Base-by-base conservation (phyloP, 495 filamentous ascomycete genomes). In the Aspergillus bridgeri region DNA sequence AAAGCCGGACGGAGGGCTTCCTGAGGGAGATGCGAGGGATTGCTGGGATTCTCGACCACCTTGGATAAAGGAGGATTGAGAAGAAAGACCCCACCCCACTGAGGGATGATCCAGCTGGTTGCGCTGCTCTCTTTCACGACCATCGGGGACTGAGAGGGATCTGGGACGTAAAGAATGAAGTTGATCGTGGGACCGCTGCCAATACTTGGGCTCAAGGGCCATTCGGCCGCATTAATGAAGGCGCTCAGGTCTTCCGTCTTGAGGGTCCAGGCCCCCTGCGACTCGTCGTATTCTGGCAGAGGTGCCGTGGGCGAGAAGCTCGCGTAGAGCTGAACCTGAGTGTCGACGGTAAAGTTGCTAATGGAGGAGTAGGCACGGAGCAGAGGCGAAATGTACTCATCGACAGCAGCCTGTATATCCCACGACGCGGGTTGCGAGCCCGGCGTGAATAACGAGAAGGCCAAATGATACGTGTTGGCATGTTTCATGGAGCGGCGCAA, bases 211-310 rank as follows among this genome's bases (percentile, higher is more conserved):
- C 87, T 92, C 23, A 98, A 74, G 0, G 94, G 94, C 94, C 94
- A 98, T 74, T 98, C 95, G 6, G 94, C 94, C 27, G 91, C 92
- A 65, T 98, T 98, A 72, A 98, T 91, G 67, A 98, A 98, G 27
- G 88, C 90, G 48, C 89, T 90, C 6, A 98, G 80, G 65, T 96
- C 92, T 65, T 96, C 89, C 66, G 90, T 91, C 62, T 83, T 86
- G 13, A 98, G 69, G 3, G 89, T 82, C 82, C 87, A 90, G 5
- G 78, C 72, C 9, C 75, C 74, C 23, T 72, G 69, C 1, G 69
- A 42, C 33, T 79, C 71, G 48, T 87, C 80, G 59, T 74, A 84
- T 55, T 82, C 74, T 0, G 84, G 84, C 17, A 65, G 62, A 8
- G 78, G 82, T 17, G 92, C 85, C 24, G 92, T 92, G 0, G 89